Evolutionary conservation across 2,329 filamentous ascomycete genomes (phyloP), one percentile per base, ranked within the genome.

Genomic region (Endocalyx cinctus): DNA sequence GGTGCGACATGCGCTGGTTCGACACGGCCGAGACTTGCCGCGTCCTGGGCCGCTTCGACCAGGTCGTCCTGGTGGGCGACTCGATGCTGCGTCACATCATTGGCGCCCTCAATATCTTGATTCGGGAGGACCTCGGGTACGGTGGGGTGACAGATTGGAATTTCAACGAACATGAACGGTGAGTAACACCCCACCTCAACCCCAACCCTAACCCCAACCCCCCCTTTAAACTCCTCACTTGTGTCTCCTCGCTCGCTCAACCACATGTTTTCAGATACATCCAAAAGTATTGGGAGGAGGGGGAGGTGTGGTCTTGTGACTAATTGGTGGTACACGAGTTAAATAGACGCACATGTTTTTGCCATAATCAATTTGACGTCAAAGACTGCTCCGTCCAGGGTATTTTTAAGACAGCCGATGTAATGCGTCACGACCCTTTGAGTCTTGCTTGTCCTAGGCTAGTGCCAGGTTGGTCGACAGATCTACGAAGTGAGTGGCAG

Each of bases 131-230:
- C 43, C 40, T 71, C 17, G 66, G 66, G 6, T 70, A 69, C 38
- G 67, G 66, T 8, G 66, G 64, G 25, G 66, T 70, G 10, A 70
- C 66, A 4, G 58, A 67, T 41, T 70, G 66, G 66, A 70, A 69
- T 36, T 70, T 70, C 32, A 54, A 54, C n/a, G 43, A 52, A 8
- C 48, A 63, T 27, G 67, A 70, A 47, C 59, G 51, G 62, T 61
- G 45, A 29, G 53, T n/a, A n/a, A n/a, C n/a, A n/a, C n/a, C n/a
- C n/a, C n/a, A n/a, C n/a, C n/a, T n/a, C n/a, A n/a, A n/a, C n/a
- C n/a, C n/a, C n/a, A n/a, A n/a, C n/a, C n/a, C n/a, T n/a, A n/a
- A n/a, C n/a, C n/a, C n/a, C n/a, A n/a, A n/a, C n/a, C n/a, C n/a
- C n/a, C n/a, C n/a, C n/a, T n/a, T n/a, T n/a, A n/a, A n/a, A n/a